Evolutionary conservation across 441 rosid genomes (phyloP), one percentile per base, ranked within the genome.

Genomic region (Raphanus hybrid): DNA sequence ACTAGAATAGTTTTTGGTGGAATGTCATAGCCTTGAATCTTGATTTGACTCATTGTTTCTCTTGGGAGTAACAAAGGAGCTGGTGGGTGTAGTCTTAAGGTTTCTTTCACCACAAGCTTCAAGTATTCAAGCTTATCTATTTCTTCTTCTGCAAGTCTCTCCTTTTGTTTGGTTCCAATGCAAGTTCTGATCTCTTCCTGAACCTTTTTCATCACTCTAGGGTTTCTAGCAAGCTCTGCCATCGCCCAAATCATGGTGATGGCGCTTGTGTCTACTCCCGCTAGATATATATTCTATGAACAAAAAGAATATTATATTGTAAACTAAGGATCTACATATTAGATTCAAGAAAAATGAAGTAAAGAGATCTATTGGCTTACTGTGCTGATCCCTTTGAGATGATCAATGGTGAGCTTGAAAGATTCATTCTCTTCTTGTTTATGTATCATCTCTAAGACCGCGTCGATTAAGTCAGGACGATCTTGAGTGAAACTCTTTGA

Each of bases 391-490:
- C 58, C 55, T 5, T 50, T n/a, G 55, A 50, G 18, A 50, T 50
- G 55, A n/a, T 50, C 55, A 50, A 14, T 50, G 8, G 58, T 52
- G 58, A 52, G 58, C 58, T 52, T 52, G 23, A 52, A 52, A 52
- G 58, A 52, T 52, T 15, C 58, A 52, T 6, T 14, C 7, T 50
- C 57, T 50, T 50, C 23, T 52, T 52, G 58, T 52, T 52, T 15
- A 6, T 52, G 23, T 52, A 15, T 52, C 58, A 52, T 15, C 2
- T 7, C 58, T 6, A 52, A 15, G 4, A 52, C 23, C 58, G 10
- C 1, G 1, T 52, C 23, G 58, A 52, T 14, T 0, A 15, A 2
- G 0, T 52, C 58, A 52, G 58, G 58, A 52, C 58, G 58, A 50
- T 52, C 58, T 52, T 50, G 57, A 14, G 57, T 50, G 8, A 50